Base-by-base conservation (phyloP, 1,284 basidiomycete species). In the Marasmius tenuissimus region DNA sequence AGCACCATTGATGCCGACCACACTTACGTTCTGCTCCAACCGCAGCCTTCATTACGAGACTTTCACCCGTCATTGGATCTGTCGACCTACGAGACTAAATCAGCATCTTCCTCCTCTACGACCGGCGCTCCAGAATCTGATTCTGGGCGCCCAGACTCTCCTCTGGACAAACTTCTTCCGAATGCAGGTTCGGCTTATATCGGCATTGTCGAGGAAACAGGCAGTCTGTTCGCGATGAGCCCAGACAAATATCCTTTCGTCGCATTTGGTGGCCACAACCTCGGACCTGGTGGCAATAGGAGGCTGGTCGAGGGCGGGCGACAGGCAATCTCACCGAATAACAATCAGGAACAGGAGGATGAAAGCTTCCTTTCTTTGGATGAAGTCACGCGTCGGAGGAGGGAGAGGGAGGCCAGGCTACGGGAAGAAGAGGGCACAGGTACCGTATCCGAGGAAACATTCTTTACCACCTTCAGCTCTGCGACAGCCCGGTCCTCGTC, bases 21-120 rank as follows among this genome's bases (percentile, higher is more conserved):
- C 39, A 87, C 92, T 0, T 85, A 94, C 69, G 87, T 91, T 11
- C 83, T 95, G 22, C 81, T 92, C 9, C 93, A 95, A 69, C 93
- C 93, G 1, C 86, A 84, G 4, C 87, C 89, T 0, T 79, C 82
- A 33, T 80, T 93, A 4, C 80, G 87, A 52, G 85, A 91, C 59
- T 78, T 91, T 42, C 74, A 92, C 27, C 84, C 85, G 1, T 65
- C 64, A 33, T 57, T 66, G 42, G 55, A 33, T 50, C n/a, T 45
- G 42, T 48, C 42, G 18, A 27, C 40, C 2, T 57, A 45, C 40
- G 37, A 58, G 33, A 10, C 8, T 27, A 18, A n/a, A 34, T 14
- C 42, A 33, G 7, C n/a, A 35, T 3, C 45, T 14, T 18, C 47
- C 18, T 12, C 27, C 27, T 27, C 27, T 27, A 27, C 27, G 27